Evolutionary conservation across 2,329 filamentous ascomycete genomes (phyloP).

Genomic region (Aspergillus sp.): DNA sequence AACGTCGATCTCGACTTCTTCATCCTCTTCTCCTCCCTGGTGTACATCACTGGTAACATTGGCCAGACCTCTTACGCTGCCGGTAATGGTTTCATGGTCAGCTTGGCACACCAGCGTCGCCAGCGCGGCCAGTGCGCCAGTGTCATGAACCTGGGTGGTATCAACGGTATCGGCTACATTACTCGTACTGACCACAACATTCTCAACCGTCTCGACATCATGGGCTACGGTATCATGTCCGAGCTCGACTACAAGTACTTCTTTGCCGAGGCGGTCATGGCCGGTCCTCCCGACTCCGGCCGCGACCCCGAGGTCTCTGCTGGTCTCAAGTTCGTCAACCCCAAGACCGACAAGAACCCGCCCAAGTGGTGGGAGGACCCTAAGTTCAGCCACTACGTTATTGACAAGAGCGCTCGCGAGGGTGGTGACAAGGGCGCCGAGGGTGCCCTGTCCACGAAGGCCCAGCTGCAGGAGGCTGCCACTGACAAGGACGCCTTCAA

Average conservation of each 20-base stretch:
- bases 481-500: neutral
- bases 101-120: conserved; percentile 24
- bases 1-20: conserved; percentile 33
- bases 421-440: no score
- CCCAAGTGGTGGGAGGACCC: neutral
- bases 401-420: neutral
- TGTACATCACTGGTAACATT: conserved; percentile 37
- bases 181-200: neutral
- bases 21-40: conserved; percentile 44
- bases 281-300: neutral
- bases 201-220: neutral
- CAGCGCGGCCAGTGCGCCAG: conserved; percentile 21
- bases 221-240: neutral
- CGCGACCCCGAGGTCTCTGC: neutral
- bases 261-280: neutral
- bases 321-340: neutral
- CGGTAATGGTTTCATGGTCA: conserved; percentile 43
- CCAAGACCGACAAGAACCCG: neutral
- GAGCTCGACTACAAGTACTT: neutral
- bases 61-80: conserved; percentile 45
- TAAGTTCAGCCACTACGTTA: neutral
- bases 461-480: neutral
- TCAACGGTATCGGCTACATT: conserved; percentile 25
- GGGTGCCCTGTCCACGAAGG: neutral
- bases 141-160: conserved; percentile 25